phyloP scores from a whole-genome alignment of 768 basidiomycete species.

The Termitomyces sp. region DNA sequence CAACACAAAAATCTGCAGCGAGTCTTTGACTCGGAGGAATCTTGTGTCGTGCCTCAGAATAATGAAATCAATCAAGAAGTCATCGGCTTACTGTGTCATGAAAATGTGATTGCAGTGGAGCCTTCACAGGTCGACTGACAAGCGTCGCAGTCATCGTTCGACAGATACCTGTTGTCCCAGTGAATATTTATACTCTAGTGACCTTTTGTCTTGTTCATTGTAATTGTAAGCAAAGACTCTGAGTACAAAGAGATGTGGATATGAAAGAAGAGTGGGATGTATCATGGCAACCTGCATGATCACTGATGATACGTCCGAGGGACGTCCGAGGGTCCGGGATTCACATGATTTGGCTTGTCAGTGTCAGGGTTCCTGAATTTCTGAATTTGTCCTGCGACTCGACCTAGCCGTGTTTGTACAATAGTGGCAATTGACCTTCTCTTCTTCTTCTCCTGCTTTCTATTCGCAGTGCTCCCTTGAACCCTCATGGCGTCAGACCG shows the following conservation, averaged over 20 bases:
- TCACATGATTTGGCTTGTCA: neutral
- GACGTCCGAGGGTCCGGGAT: neutral
- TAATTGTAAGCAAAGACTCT: neutral
- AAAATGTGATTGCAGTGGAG: neutral
- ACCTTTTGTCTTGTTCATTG: constrained; percentile 4
- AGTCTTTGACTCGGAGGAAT: neutral
- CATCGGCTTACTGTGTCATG: neutral
- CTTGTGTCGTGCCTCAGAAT: neutral
- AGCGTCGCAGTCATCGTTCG: constrained; percentile 2
- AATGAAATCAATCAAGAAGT: neutral
- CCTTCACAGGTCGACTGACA: neutral
- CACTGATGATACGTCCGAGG: too few relatives aligned
- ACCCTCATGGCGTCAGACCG: constrained; percentile 25
- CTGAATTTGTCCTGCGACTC: neutral
- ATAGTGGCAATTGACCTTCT: neutral
- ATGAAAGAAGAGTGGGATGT: neutral
- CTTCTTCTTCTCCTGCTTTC: neutral
- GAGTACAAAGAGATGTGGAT: neutral
- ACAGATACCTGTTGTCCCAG: neutral
- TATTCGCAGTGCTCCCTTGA: neutral
- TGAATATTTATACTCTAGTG: neutral
- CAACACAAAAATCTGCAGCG: neutral
- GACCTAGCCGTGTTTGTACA: neutral
- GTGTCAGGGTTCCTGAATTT: neutral
- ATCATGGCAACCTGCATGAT: neutral